phyloP scores from a whole-genome alignment of 108 stramenopile species.

The Nitzschia putrida region DNA sequence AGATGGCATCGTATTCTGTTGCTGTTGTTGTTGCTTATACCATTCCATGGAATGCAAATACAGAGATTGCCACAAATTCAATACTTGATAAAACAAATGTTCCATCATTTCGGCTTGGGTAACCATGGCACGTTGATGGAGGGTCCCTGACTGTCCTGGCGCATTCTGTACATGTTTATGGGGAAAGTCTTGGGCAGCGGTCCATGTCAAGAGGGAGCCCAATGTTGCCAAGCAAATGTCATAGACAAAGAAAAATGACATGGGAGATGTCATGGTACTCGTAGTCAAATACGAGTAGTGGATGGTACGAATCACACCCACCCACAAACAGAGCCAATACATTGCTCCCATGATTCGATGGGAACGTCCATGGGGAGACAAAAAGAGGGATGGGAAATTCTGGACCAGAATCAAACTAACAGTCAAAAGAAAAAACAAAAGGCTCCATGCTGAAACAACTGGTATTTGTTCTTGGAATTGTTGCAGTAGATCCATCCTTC shows the following conservation, averaged over 20 bases:
- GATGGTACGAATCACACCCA: conserved; percentile 31
- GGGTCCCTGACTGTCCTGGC: conserved; percentile 67
- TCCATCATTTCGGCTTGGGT: conserved; percentile 88
- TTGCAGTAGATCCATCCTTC: too few species aligned
- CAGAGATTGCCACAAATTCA: conserved; percentile 73
- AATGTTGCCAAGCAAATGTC: conserved; percentile 63
- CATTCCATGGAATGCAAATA: conserved; percentile 55
- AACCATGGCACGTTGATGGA: conserved; percentile 70
- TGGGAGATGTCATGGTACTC: background rate
- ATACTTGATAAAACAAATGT: conserved; percentile 80
- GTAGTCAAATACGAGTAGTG: background rate
- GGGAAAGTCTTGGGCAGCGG: conserved; percentile 78
- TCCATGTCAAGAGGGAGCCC: conserved; percentile 61
- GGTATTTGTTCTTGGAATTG: too few species aligned
- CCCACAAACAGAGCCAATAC: conserved; percentile 41
- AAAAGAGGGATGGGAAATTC: background rate
- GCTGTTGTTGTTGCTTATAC: background rate
- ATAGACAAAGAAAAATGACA: conserved; percentile 38
- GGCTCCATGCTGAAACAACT: too few species aligned
- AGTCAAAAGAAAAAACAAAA: too few species aligned
- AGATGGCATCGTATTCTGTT: background rate
- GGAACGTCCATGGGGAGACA: conserved; percentile 22
- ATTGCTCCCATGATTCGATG: conserved; percentile 46
- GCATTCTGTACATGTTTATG: conserved; percentile 54
- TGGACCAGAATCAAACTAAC: too few species aligned